phyloP scores from a whole-genome alignment of 441 rosid genomes.

The Pelargonium australe region DNA sequence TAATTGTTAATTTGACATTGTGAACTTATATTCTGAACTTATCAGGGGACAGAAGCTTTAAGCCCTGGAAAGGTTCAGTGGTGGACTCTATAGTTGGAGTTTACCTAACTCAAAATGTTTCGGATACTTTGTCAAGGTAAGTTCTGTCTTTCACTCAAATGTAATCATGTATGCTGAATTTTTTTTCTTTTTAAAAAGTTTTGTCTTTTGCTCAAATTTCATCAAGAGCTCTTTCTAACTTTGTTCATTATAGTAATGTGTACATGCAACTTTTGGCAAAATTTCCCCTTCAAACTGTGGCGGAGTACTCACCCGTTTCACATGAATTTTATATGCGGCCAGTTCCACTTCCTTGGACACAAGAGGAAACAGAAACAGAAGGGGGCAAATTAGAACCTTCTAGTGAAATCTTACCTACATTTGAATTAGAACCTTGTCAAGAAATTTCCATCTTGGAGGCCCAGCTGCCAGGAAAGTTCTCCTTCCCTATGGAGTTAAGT shows the following conservation, averaged over 20 bases:
- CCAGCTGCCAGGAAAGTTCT: constrained; percentile 16
- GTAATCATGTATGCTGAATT: constrained; percentile 8
- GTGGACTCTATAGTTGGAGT: constrained; percentile 96
- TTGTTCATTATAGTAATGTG: constrained; percentile 56
- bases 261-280: constrained; percentile 79
- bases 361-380: not conserved
- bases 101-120: constrained; percentile 90
- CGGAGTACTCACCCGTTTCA: not conserved
- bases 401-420: too few species aligned
- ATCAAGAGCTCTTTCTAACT: constrained; percentile 8
- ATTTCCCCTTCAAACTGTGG: constrained; percentile 50
- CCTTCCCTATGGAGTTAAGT: constrained; percentile 19
- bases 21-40: not conserved
- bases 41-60: constrained; percentile 92
- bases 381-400: too few species aligned
- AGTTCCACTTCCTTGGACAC: too few species aligned
- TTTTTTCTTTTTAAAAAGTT: constrained; percentile 14
- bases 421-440: too few species aligned
- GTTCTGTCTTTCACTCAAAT: not conserved
- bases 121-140: constrained; percentile 98
- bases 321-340: too few species aligned
- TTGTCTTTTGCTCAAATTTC: constrained; percentile 12
- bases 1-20: not conserved
- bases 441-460: too few species aligned
- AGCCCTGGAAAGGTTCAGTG: constrained; percentile 97